Percentiles rank a stretch among this genome's conserved stretches.
Conservation (phyloP, 495 filamentous ascomycete genomes). For the Penicillium daleae region DNA sequence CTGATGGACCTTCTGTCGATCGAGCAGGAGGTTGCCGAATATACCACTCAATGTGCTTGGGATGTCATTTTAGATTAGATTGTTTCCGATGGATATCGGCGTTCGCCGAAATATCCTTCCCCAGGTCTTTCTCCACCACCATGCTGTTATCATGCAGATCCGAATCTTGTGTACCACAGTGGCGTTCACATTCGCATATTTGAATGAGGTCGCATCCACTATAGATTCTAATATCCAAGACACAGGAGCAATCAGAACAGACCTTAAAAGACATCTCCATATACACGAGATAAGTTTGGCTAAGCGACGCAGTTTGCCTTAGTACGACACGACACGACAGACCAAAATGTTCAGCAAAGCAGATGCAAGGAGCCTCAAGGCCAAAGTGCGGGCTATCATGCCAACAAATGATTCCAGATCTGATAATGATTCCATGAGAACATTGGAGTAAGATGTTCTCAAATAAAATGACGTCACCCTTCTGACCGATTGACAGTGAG, state of each 20-base stretch:
- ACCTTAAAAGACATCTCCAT: too few species aligned
- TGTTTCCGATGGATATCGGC: conserved; percentile 14
- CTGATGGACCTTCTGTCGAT: neutral
- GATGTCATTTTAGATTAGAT: neutral
- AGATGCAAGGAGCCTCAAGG: conserved; percentile 15
- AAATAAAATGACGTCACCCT: conserved; percentile 9
- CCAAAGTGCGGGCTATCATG: conserved; percentile 20
- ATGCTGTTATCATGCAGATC: neutral
- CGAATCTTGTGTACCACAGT: conserved; percentile 8
- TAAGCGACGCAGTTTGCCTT: neutral
- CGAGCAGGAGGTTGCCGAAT: neutral
- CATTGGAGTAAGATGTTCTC: conserved; percentile 27
- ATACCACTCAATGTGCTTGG: neutral
- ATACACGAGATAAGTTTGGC: neutral
- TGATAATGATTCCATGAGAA: conserved; percentile 23
- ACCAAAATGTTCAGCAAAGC: conserved; percentile 17
- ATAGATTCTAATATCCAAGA: neutral
- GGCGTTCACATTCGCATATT: neutral
- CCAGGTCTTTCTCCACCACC: neutral
- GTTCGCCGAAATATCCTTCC: conserved; percentile 10
- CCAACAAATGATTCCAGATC: conserved; percentile 14
- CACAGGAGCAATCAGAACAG: neutral
- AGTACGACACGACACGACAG: conserved; percentile 1
- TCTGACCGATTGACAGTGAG: conserved; percentile 19
- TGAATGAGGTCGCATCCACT: neutral